Evolutionary conservation across 495 filamentous ascomycete species (phyloP).

Genomic region (Xylaria bambusicola): DNA sequence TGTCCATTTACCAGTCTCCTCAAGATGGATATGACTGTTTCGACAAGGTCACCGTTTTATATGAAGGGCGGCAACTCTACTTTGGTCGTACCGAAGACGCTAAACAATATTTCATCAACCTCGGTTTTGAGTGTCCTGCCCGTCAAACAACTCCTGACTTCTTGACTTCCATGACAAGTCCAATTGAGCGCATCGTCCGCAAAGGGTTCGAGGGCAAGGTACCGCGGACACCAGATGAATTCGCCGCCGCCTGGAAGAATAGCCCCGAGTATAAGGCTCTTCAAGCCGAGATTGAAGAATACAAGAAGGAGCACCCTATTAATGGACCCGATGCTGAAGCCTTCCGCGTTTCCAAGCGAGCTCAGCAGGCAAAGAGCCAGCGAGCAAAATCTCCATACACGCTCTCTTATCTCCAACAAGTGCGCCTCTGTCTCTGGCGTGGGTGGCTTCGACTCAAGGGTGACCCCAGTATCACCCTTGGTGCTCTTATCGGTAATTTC

Average conservation of each 20-base stretch:
- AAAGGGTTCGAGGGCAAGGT: constrained; percentile 65
- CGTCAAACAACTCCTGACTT: constrained; percentile 80
- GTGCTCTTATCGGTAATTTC: constrained; percentile 70
- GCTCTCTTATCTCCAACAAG: constrained; percentile 69
- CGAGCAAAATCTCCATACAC: constrained; percentile 74
- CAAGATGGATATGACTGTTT: constrained; percentile 77
- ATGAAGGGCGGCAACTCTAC: constrained; percentile 83
- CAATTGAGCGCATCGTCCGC: constrained; percentile 64
- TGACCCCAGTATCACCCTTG: constrained; percentile 71
- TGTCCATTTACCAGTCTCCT: constrained; percentile 85
- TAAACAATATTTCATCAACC: constrained; percentile 67
- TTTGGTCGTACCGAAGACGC: constrained; percentile 67
- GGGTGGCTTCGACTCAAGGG: constrained; percentile 70
- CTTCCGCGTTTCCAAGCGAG: constrained; percentile 68
- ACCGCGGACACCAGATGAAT: constrained; percentile 76
- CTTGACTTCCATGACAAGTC: constrained; percentile 75
- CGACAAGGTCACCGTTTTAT: constrained; percentile 76
- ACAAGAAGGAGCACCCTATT: constrained; percentile 62
- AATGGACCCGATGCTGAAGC: constrained; percentile 64
- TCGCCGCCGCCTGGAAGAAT: constrained; percentile 71
- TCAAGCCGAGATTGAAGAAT: constrained; percentile 69
- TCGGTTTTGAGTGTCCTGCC: constrained; percentile 74
- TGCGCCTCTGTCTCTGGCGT: constrained; percentile 71
- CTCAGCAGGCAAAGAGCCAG: constrained; percentile 64
- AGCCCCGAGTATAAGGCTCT: constrained; percentile 68